These are phyloP conservation scores for Rhizopogon parksii DNA, from an alignment of 1,284 basidiomycete genomes.

Conservation along the genomic window DNA sequence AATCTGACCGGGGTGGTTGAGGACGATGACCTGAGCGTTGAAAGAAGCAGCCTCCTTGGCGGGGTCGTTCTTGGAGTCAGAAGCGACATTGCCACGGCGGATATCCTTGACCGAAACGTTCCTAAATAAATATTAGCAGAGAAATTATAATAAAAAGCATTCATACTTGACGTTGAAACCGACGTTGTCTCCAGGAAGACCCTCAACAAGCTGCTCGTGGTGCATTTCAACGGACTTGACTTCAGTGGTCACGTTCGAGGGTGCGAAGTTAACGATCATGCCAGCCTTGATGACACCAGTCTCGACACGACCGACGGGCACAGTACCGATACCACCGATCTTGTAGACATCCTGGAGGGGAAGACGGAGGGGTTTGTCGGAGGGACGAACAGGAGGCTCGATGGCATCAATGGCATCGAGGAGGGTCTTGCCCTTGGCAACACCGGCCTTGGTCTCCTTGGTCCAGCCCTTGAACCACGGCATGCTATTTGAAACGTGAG, in stretches of 20 bases:
- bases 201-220: conserved; percentile 97
- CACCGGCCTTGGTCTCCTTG: conserved; percentile 92
- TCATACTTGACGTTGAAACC: conserved; percentile 93
- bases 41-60: conserved; percentile 99
- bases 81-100: conserved; percentile 97
- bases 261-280: conserved; percentile 98
- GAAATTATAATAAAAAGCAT: conserved; percentile 3
- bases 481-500: conserved; percentile 60
- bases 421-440: conserved; percentile 95
- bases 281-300: conserved; percentile 99
- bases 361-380: conserved; percentile 99
- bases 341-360: conserved; percentile 99
- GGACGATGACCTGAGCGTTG: conserved; percentile 99
- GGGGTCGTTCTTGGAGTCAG: conserved; percentile 99
- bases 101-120: conserved; percentile 99
- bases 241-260: conserved; percentile 98
- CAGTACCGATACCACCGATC: conserved; percentile 99
- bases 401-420: conserved; percentile 99
- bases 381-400: conserved; percentile 93
- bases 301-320: conserved; percentile 99
- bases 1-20: conserved; percentile 99
- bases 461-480: conserved; percentile 99
- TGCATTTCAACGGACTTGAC: conserved; percentile 99
- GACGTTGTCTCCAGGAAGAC: conserved; percentile 98
- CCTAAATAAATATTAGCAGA: conserved; percentile 40